phyloP scores from a whole-genome alignment of 2,329 filamentous ascomycete species.

The Clonostachys sp. region DNA sequence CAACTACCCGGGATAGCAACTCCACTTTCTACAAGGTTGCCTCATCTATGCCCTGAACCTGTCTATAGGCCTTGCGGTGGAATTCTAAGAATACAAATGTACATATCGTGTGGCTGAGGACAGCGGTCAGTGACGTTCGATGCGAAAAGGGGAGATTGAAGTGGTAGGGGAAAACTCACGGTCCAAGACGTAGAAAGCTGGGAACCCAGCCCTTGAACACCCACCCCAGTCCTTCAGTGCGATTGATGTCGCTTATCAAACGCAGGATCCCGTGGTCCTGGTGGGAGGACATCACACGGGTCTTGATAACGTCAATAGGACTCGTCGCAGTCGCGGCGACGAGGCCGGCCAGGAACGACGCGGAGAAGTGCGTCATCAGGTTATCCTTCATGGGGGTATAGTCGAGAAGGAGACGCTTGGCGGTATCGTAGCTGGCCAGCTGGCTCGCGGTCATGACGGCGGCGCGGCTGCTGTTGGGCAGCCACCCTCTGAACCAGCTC shows the following conservation, averaged over 20 bases:
- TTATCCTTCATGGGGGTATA: constrained; percentile 65
- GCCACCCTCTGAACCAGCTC: constrained; percentile 78
- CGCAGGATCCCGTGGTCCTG: constrained; percentile 45
- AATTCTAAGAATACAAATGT: constrained; percentile 85
- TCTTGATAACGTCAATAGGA: constrained; percentile 87
- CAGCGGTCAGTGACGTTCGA: background rate
- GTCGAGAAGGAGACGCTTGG: constrained; percentile 66
- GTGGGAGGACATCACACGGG: constrained; percentile 72
- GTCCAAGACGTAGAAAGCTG: constrained; percentile 61
- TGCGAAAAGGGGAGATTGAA: no score
- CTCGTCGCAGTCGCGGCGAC: constrained; percentile 82
- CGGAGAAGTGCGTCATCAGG: constrained; percentile 73
- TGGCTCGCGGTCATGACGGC: constrained; percentile 86
- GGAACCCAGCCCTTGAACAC: constrained; percentile 90
- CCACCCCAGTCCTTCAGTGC: constrained; percentile 70
- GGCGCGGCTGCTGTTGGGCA: constrained; percentile 76
- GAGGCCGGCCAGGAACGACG: constrained; percentile 74
- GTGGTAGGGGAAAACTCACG: constrained; percentile 36
- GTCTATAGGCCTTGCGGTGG: constrained; percentile 74
- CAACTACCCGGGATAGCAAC: background rate
- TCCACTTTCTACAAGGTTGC: constrained; percentile 11
- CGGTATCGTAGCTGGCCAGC: constrained; percentile 78
- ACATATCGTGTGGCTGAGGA: constrained; percentile 68
- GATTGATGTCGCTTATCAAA: constrained; percentile 63
- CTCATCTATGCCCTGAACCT: constrained; percentile 33